Percentiles rank a stretch among this genome's conserved stretches.
Conservation (phyloP, 441 rosid genomes). For the Aquilaria agallochum region DNA sequence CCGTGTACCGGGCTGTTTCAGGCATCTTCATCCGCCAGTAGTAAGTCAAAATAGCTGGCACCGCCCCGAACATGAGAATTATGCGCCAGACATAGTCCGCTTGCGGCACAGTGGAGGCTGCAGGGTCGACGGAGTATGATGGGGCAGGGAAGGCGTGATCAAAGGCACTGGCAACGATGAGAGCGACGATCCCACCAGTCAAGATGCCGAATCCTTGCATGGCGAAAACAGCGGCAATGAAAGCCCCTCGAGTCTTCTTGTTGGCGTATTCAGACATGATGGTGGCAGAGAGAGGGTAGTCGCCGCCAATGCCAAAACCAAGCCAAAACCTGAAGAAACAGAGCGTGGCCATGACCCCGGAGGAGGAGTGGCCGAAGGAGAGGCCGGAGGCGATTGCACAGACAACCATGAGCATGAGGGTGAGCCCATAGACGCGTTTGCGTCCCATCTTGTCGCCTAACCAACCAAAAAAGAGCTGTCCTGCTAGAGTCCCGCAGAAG, state of each 20-base stretch:
- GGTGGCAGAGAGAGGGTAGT: constrained; percentile 13
- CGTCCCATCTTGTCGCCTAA: constrained; percentile 12
- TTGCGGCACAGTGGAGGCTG: background rate
- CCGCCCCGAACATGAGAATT: constrained; percentile 12
- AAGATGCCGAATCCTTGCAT: constrained; percentile 16
- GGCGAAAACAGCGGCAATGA: constrained; percentile 11
- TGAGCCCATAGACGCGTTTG: constrained; percentile 6
- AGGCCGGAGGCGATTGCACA: constrained; percentile 10
- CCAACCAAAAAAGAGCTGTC: constrained; percentile 16
- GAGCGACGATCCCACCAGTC: constrained; percentile 7
- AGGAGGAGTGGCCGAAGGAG: constrained; percentile 2
- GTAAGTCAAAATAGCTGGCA: constrained; percentile 11
- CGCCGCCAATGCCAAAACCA: constrained; percentile 14
- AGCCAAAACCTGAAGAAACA: constrained; percentile 19
- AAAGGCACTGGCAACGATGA: constrained; percentile 3
- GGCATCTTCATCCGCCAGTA: constrained; percentile 20
- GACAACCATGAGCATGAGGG: constrained; percentile 10
- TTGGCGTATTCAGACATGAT: constrained; percentile 15
- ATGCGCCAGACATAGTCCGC: constrained; percentile 16
- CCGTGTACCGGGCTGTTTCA: constrained; percentile 16
- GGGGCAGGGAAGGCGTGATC: constrained; percentile 5
- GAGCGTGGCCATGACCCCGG: constrained; percentile 7
- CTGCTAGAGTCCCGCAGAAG: constrained; percentile 10
- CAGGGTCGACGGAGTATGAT: background rate
- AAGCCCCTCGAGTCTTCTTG: constrained; percentile 15